Conservation (phyloP, 805 yeast species). For the Blastobotrys peoriensis region DNA sequence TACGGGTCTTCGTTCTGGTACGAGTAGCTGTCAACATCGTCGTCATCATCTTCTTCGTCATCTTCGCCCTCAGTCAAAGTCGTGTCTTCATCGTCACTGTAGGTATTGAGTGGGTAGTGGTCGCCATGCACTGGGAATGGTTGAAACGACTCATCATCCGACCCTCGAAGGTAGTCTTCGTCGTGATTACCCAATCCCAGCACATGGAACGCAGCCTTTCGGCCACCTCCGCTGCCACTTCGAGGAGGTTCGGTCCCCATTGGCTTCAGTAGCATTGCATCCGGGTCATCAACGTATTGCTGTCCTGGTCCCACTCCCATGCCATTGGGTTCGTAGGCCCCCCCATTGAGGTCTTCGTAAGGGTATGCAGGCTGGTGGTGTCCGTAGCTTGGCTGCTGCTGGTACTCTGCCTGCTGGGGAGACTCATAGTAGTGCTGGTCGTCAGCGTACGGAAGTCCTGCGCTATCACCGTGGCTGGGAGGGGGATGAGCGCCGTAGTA, state of each 20-base stretch:
- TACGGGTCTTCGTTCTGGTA: constrained; percentile 20
- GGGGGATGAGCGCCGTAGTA: background rate
- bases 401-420: too few species aligned
- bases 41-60: constrained; percentile 18
- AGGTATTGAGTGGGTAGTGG: constrained; percentile 32
- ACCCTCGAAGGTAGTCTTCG: constrained; percentile 7
- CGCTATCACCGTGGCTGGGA: background rate
- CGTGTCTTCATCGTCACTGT: constrained; percentile 20
- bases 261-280: background rate
- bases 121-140: constrained; percentile 35
- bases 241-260: background rate
- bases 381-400: too few species aligned
- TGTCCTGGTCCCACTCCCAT: too few species aligned
- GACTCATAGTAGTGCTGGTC: background rate
- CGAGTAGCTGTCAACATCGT: constrained; percentile 13
- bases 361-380: background rate
- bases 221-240: background rate
- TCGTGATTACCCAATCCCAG: constrained; percentile 5
- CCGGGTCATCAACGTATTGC: background rate
- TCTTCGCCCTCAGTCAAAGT: constrained; percentile 25
- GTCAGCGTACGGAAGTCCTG: background rate
- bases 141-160: constrained; percentile 26
- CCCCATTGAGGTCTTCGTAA: background rate
- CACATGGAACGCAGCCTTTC: background rate
- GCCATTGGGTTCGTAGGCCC: too few species aligned